Base-by-base conservation (phyloP, 768 basidiomycete genomes). In the Lactarius pseudohatsudake region DNA sequence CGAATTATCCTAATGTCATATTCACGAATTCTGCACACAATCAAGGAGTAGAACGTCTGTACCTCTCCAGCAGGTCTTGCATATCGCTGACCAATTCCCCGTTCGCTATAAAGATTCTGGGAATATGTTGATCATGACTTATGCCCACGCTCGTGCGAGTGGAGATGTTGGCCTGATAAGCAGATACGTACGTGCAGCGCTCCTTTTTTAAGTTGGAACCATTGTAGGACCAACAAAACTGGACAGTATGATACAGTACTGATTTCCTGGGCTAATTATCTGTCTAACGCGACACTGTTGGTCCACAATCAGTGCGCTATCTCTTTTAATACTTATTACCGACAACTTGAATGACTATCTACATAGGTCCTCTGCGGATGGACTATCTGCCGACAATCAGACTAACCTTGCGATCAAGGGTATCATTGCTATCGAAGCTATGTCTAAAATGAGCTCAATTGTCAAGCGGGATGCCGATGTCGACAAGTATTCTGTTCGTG, bases 351-450 rank as follows among this genome's bases (percentile, higher is more conserved):
- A 47, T 15, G 43, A 34, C 13, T 9, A n/a, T 0, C 26, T 20
- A n/a, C 30, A 61, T 47, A 71, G 73, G 41, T 32, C 32, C 32
- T 32, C 32, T 32, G 32, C 32, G 32, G 32, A 32, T 7, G 32
- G 32, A 8, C 32, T 53, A 18, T 20, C 57, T 3, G 61, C 34
- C 30, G 79, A 80, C 9, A 88, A 89, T 70, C 86, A 87, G 71
- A 89, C 87, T 16, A 89, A 88, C 71, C 78, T 88, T n/a, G 88
- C 87, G 5, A 84, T 89, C 75, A 90, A 90, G 71, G 88, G 88
- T 45, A 86, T 88, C 64, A 76, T 88, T 57, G 87, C 86, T 6
- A 86, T 89, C 71, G 76, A 82, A 67, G 85, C 84, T 4, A 88
- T 89, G 86, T 79, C 83, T 3, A 77, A 84, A 66, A 85, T 90